These are phyloP conservation scores for Yamadazyma endophytica DNA, from an alignment of 805 yeast species.

Conservation along the genomic window DNA sequence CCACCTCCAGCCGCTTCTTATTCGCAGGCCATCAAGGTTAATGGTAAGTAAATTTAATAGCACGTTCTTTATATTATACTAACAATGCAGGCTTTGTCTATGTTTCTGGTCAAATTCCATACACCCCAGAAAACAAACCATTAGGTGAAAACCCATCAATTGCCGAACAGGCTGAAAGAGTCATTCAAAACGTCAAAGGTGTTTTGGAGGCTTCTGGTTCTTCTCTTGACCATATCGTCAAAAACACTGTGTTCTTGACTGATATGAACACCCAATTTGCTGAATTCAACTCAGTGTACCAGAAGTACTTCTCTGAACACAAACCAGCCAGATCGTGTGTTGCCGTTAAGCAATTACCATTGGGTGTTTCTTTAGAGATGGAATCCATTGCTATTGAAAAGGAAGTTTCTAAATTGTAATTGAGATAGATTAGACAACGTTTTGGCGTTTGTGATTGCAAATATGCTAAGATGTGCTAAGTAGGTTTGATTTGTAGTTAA, in stretches of 20 bases:
- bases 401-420: constrained; percentile 25
- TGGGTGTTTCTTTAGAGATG: constrained; percentile 83
- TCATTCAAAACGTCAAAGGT: constrained; percentile 59
- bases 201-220: constrained; percentile 86
- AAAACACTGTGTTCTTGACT: constrained; percentile 84
- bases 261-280: constrained; percentile 80
- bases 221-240: constrained; percentile 75
- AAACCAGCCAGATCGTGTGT: constrained; percentile 98
- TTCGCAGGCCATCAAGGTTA: constrained; percentile 92
- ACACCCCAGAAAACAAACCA: constrained; percentile 76
- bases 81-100: constrained; percentile 62
- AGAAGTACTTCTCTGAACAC: constrained; percentile 67
- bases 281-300: constrained; percentile 82
- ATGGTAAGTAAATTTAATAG: constrained; percentile 35
- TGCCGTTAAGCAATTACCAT: constrained; percentile 87
- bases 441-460: too few species aligned
- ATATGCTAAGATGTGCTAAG: not conserved
- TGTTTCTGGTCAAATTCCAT: constrained; percentile 94
- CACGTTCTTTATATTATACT: constrained; percentile 8
- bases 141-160: constrained; percentile 64
- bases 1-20: constrained; percentile 98
- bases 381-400: constrained; percentile 86
- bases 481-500: not conserved
- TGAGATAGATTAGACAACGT: too few species aligned
- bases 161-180: constrained; percentile 75